phyloP scores from a whole-genome alignment of 2,329 filamentous ascomycete genomes.

The Xylaria multiplex region DNA sequence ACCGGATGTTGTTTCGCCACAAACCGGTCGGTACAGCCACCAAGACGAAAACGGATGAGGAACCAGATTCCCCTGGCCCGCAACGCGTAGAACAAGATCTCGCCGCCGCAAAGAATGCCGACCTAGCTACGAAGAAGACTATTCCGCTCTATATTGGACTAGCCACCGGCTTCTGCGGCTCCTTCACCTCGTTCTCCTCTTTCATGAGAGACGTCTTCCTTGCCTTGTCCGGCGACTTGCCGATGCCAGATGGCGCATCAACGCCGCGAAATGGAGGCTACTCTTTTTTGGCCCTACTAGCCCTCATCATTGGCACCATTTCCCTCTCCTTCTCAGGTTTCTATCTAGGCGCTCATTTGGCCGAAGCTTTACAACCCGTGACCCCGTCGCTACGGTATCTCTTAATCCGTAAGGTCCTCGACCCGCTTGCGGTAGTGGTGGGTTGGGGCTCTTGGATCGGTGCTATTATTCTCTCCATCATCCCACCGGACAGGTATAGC shows the following conservation, averaged over 20 bases:
- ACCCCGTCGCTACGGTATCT: conserved; percentile 70
- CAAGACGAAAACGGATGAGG: conserved; percentile 52
- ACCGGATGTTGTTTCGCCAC: conserved; percentile 76
- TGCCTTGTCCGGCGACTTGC: conserved; percentile 78
- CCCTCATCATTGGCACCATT: conserved; percentile 77
- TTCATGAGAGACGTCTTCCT: conserved; percentile 86
- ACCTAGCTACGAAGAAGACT: conserved; percentile 78
- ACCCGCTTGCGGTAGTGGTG: conserved; percentile 71
- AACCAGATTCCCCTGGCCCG: conserved; percentile 44
- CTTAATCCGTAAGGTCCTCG: conserved; percentile 68
- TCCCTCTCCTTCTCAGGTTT: conserved; percentile 76
- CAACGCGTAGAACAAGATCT: conserved; percentile 47
- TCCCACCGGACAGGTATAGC: conserved; percentile 68
- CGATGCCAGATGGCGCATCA: conserved; percentile 57
- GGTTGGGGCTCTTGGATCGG: conserved; percentile 82
- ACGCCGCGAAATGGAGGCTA: conserved; percentile 74
- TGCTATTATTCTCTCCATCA: conserved; percentile 75
- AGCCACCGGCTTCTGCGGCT: conserved; percentile 87
- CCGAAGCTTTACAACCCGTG: conserved; percentile 66
- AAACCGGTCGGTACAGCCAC: conserved; percentile 67
- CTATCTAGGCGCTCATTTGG: conserved; percentile 78
- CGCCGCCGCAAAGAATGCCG: conserved; percentile 63
- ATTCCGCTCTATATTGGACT: conserved; percentile 90
- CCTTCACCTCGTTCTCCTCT: conserved; percentile 88
- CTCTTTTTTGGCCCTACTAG: conserved; percentile 82